Conservation (phyloP, 2,329 filamentous ascomycete genomes). For the Atkinsonella hypoxylon region DNA sequence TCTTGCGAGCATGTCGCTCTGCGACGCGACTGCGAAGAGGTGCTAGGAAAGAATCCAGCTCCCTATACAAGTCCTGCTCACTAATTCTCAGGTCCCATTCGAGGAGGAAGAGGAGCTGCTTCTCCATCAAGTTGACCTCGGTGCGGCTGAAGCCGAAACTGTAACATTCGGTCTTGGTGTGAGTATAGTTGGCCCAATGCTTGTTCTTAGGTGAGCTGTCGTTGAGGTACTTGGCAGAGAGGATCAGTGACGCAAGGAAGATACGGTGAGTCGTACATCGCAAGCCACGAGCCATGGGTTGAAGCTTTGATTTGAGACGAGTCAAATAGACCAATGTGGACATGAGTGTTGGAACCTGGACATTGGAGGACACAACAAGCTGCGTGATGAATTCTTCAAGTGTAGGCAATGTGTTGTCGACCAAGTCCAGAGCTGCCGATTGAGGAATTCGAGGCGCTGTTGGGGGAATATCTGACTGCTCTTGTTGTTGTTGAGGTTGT, state of each 20-base stretch:
- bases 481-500: slow-evolving; percentile 3
- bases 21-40: slow-evolving; percentile 59
- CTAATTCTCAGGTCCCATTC: slow-evolving; percentile 88
- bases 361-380: slow-evolving; percentile 83
- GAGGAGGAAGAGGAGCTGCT: slow-evolving; percentile 87
- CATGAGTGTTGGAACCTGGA: slow-evolving; percentile 96
- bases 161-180: slow-evolving; percentile 51
- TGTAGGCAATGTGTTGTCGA: slow-evolving; percentile 54
- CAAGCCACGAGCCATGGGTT: slow-evolving; percentile 90
- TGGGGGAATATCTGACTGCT: slow-evolving; percentile 24
- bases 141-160: slow-evolving; percentile 86
- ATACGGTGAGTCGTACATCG: slow-evolving; percentile 95
- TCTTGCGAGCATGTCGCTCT: slow-evolving; percentile 37
- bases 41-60: slow-evolving; percentile 78
- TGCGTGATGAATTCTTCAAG: slow-evolving; percentile 87
- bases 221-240: slow-evolving; percentile 93
- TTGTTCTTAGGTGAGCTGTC: slow-evolving; percentile 99
- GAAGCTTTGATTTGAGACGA: slow-evolving; percentile 71
- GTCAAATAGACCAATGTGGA: slow-evolving; percentile 88
- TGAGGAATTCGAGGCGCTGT: slow-evolving; percentile 40
- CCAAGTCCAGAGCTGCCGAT: slow-evolving; percentile 33
- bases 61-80: slow-evolving; percentile 72
- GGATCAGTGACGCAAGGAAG: slow-evolving; percentile 79
- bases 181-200: slow-evolving; percentile 94
- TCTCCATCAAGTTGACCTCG: slow-evolving; percentile 99